Evolutionary conservation across 352 stramenopile species (phyloP).

Genomic region (Pythium dissimile): DNA sequence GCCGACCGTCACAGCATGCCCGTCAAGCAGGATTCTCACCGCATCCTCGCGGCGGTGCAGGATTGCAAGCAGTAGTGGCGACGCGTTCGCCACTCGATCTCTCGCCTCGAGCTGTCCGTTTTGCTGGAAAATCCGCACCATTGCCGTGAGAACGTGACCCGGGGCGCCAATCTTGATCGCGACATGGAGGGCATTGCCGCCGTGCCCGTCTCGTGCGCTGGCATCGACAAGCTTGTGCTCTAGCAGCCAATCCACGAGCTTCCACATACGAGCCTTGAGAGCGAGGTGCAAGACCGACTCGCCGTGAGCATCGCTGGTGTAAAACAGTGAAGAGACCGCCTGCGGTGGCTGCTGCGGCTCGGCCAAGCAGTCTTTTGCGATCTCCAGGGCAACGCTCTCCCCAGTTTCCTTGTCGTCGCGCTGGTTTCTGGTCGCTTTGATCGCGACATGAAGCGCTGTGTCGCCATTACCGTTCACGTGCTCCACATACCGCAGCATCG

Average conservation of each 20-base stretch:
- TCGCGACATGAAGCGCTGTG: conserved; percentile 64
- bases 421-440: conserved; percentile 35
- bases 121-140: conserved; percentile 24
- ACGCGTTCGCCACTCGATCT: conserved; percentile 46
- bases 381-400: conserved; percentile 33
- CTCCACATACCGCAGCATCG: conserved; percentile 40
- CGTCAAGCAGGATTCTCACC: conserved; percentile 34
- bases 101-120: conserved; percentile 8
- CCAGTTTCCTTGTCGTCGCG: background rate
- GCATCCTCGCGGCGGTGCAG: conserved; percentile 53
- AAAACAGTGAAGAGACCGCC: background rate
- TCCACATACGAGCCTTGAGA: conserved; percentile 58
- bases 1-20: background rate
- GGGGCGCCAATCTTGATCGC: conserved; percentile 59
- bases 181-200: conserved; percentile 60
- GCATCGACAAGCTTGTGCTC: conserved; percentile 40
- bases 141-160: conserved; percentile 30
- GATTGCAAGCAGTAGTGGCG: conserved; percentile 53
- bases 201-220: conserved; percentile 36
- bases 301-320: conserved; percentile 35
- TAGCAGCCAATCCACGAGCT: conserved; percentile 48
- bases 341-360: too few species aligned
- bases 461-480: conserved; percentile 62
- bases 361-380: conserved; percentile 29
- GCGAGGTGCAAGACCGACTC: conserved; percentile 60